Base-by-base conservation (phyloP, 257 asterid genomes). In the Buddleja alternifolia region DNA sequence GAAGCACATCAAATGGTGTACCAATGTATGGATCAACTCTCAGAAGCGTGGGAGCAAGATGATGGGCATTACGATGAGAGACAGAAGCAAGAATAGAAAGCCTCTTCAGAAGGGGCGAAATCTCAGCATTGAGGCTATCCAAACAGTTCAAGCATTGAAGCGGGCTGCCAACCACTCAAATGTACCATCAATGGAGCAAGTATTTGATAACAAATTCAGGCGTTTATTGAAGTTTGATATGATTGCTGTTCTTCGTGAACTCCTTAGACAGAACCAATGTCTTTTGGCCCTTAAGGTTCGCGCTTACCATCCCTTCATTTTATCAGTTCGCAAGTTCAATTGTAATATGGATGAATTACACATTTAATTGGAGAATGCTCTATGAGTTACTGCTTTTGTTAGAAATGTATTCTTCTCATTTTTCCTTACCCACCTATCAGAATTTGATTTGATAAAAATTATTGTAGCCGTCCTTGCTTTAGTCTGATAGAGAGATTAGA, bases 211-310 rank as follows among this genome's bases (percentile, higher is more conserved):
- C 71, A 84, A 79, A 62, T 77, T 89, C 60, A 78, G 80, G 75
- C 89, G 94, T 55, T 79, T 89, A 60, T 63, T 89, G 66, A 89
- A 83, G 82, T 52, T 63, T 34, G 96, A 89, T 60, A 84, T 89
- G 90, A 65, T 86, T 67, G 96, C 96, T n/a, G 94, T 89, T 70
- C 87, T 89, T 9, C 90, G 90, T 11, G 96, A 89, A 74, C 89
- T 87, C 39, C 81, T 87, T 58, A 87, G 91, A 48, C 96, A 89
- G 81, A 81, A 86, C 29, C 86, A 81, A 23, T 89, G 94, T 41
- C 36, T 36, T 54, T 80, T 89, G 74, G 94, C 92, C 60, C 78
- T 86, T 23, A 81, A 83, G 96, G 96, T 88, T 58, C 60, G 73
- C 11, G 61, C 23, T 15, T 54, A 39, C 50, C 23, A 16, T 2